Evolutionary conservation across 176 grass and related monocot species (phyloP).

Genomic region (Zea mays): Zm-B73-REFERENCE-NAM-5.0 NC_050100.1:140683001-140683500

Average conservation of each 20-base stretch:
- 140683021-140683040: background rate
- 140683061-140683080: background rate
- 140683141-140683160: background rate
- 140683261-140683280: background rate
- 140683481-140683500: background rate
- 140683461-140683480: background rate
- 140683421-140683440: conserved; percentile 9
- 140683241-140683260: background rate
- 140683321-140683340: background rate
- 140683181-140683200: background rate
- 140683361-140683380: background rate
- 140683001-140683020: background rate
- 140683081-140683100: background rate
- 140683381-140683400: background rate
- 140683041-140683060: background rate
- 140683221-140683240: background rate
- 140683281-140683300: too few species aligned
- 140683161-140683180: background rate
- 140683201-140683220: conserved; percentile 21
- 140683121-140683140: background rate
- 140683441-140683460: conserved; percentile 11
- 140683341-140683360: background rate
- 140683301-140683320: background rate
- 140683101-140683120: background rate
- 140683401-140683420: background rate